Evolutionary conservation across 805 yeast species (phyloP).

Genomic region (Kodamaea lidongshanica): DNA sequence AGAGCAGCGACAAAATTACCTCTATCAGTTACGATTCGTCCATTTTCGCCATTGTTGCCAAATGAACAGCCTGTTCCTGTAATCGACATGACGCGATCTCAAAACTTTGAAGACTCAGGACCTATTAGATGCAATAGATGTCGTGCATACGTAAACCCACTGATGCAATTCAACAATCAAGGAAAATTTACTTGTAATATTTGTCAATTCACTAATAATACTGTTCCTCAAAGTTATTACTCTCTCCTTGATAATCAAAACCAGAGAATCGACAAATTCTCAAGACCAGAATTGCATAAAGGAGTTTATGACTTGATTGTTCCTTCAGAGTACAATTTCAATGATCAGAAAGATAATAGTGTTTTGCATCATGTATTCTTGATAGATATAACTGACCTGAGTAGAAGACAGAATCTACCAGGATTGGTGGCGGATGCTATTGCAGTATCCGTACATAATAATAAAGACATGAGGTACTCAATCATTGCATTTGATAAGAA

Average conservation of each 20-base stretch:
- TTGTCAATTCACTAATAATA: constrained; percentile 67
- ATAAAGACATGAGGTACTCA: constrained; percentile 41
- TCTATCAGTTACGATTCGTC: constrained; percentile 71
- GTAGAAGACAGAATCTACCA: constrained; percentile 55
- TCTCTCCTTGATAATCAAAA: constrained; percentile 58
- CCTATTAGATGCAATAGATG: constrained; percentile 92
- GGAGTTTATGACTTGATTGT: constrained; percentile 86
- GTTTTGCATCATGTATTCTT: constrained; percentile 67
- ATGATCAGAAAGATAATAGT: constrained; percentile 19
- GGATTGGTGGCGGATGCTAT: constrained; percentile 65
- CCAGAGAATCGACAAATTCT: constrained; percentile 54
- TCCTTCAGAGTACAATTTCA: constrained; percentile 62
- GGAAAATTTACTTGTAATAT: constrained; percentile 75
- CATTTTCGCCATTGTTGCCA: constrained; percentile 62
- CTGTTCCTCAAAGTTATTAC: constrained; percentile 60
- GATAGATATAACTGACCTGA: constrained; percentile 60
- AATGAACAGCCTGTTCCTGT: constrained; percentile 58
- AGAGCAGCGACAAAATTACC: constrained; percentile 72
- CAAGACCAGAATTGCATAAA: constrained; percentile 67
- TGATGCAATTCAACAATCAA: constrained; percentile 60
- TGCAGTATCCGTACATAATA: constrained; percentile 45
- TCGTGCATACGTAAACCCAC: constrained; percentile 83
- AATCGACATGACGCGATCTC: constrained; percentile 44
- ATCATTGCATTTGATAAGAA: constrained; percentile 71
- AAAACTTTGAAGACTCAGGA: constrained; percentile 37